Conservation (phyloP, 176 grass and related monocot genomes). For the Otatea glauca region DNA sequence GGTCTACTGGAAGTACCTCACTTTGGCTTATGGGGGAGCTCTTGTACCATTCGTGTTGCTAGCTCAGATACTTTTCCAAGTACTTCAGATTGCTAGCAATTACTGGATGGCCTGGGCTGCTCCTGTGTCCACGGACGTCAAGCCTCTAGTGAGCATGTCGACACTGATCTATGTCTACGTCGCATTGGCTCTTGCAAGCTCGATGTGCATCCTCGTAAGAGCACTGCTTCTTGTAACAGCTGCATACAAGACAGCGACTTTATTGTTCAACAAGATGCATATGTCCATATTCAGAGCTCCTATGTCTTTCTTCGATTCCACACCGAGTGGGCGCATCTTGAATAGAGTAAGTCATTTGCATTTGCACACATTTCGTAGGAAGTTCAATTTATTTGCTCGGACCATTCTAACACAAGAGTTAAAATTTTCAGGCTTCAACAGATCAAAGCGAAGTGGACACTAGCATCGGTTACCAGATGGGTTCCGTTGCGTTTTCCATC, state of each 20-base stretch:
- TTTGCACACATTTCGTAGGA: conserved; percentile 6
- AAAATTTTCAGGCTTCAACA: conserved; percentile 65
- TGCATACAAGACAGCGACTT: conserved; percentile 73
- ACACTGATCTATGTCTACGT: conserved; percentile 77
- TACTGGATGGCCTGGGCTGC: conserved; percentile 92
- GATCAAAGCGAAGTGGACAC: conserved; percentile 85
- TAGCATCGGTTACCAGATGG: conserved; percentile 54
- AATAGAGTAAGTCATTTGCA: conserved; percentile 63
- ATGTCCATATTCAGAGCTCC: conserved; percentile 80
- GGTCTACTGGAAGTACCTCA: conserved; percentile 93
- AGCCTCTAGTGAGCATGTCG: conserved; percentile 64
- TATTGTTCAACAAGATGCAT: conserved; percentile 84
- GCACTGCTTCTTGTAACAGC: conserved; percentile 68
- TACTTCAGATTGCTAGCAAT: conserved; percentile 88
- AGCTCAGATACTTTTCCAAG: conserved; percentile 77
- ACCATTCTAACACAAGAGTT: conserved; percentile 24
- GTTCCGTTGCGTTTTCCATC: conserved; percentile 56
- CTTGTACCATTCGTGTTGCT: conserved; percentile 74
- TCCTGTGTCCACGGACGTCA: conserved; percentile 61
- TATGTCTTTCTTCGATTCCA: conserved; percentile 95
- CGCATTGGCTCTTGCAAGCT: conserved; percentile 63
- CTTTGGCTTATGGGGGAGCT: conserved; percentile 76
- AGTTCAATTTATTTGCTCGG: conserved; percentile 24
- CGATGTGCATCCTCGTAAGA: conserved; percentile 61
- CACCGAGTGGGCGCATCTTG: conserved; percentile 78